phyloP scores from a whole-genome alignment of 495 filamentous ascomycete genomes.

The Xanthoparmelia taractica region DNA sequence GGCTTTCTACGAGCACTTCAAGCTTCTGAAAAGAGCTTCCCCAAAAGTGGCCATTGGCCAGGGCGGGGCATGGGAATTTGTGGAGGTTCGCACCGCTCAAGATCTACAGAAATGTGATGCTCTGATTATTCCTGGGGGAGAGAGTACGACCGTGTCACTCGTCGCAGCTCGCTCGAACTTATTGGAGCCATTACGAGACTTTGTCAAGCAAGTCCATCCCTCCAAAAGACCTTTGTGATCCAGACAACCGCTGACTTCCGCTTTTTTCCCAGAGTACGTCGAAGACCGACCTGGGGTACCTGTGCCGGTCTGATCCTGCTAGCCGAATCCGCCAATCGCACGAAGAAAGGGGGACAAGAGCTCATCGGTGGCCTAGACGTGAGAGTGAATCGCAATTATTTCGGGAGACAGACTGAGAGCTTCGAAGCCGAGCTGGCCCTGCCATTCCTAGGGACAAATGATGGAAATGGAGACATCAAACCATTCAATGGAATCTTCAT shows the following conservation, averaged over 20 bases:
- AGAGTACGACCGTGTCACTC: constrained; percentile 88
- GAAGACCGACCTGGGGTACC: constrained; percentile 90
- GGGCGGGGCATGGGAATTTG: constrained; percentile 49
- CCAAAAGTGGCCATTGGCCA: constrained; percentile 30
- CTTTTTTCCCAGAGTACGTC: constrained; percentile 41
- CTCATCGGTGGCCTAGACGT: constrained; percentile 90
- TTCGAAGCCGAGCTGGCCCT: constrained; percentile 74
- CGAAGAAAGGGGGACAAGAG: constrained; percentile 86
- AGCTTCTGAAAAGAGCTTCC: constrained; percentile 63
- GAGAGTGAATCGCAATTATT: constrained; percentile 89
- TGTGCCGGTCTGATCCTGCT: constrained; percentile 93
- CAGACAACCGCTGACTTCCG: constrained; percentile 9
- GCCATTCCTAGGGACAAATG: constrained; percentile 52
- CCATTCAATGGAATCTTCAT: constrained; percentile 87
- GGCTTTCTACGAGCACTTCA: constrained; percentile 83
- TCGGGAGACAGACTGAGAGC: constrained; percentile 87
- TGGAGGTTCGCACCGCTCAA: constrained; percentile 68
- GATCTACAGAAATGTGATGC: constrained; percentile 70
- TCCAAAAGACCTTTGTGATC: not conserved
- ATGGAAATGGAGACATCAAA: constrained; percentile 23
- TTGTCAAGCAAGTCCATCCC: constrained; percentile 69
- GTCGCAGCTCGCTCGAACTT: constrained; percentile 74
- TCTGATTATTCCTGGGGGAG: constrained; percentile 85
- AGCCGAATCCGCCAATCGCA: constrained; percentile 76
- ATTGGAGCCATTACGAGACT: constrained; percentile 77